Conservation (phyloP, 2,329 filamentous ascomycete species). For the Cercospora sp. region DNA sequence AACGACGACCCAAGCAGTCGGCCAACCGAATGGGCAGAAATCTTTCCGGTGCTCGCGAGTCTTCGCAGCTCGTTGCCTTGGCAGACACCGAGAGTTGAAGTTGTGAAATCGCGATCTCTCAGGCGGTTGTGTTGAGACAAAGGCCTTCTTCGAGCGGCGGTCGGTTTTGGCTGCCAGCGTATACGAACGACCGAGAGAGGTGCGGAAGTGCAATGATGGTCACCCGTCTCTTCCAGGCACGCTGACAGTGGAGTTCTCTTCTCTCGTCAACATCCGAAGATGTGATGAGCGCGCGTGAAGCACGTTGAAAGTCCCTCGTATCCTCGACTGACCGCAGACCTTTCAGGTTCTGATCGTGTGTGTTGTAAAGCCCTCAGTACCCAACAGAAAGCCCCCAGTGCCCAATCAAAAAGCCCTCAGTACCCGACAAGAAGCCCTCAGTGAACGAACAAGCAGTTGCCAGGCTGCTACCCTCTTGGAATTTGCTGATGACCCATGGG, state of each 20-base stretch:
- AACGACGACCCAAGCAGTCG: conserved; percentile 2
- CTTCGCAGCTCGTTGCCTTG: not conserved
- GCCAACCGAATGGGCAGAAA: not conserved
- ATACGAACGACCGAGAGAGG: conserved; percentile 4
- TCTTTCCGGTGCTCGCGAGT: not conserved
- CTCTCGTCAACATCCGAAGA: not conserved
- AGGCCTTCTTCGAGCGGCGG: conserved; percentile 1
- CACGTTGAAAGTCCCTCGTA: not conserved
- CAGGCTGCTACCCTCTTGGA: not conserved
- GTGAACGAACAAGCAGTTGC: conserved; percentile 1
- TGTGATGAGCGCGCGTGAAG: not conserved
- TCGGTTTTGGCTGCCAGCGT: not conserved
- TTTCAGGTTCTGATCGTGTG: not conserved
- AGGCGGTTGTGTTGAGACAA: not conserved
- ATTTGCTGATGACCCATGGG: not conserved
- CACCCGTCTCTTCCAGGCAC: not conserved
- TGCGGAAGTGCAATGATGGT: conserved; percentile 4
- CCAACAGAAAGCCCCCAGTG: not conserved
- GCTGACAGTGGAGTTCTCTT: not conserved
- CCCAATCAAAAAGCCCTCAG: not conserved
- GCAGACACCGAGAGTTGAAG: not conserved
- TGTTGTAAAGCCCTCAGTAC: not conserved
- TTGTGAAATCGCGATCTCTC: not conserved
- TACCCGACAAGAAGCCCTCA: not conserved
- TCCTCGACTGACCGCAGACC: not conserved